Evolutionary conservation across 2,329 filamentous ascomycete genomes (phyloP).

Genomic region (Talaromyces albobiverticillius): DNA sequence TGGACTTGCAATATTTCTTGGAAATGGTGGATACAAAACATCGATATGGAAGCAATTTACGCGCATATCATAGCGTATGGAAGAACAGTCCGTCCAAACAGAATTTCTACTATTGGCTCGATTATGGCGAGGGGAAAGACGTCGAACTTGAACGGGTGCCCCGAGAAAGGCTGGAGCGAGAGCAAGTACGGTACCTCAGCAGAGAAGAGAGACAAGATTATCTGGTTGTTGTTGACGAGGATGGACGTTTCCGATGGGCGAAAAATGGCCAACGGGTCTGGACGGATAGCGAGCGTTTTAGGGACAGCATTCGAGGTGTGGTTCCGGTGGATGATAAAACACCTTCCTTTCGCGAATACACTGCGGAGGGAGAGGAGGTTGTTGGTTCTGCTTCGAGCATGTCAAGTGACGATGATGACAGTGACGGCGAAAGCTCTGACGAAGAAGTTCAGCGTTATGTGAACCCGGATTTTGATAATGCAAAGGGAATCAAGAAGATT

Average conservation of each 20-base stretch:
- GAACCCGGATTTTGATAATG: slow-evolving; percentile 60
- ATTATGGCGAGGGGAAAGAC: slow-evolving; percentile 70
- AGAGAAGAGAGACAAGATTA: slow-evolving; percentile 80
- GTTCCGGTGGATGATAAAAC: slow-evolving; percentile 61
- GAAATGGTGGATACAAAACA: slow-evolving; percentile 71
- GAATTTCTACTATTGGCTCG: slow-evolving; percentile 94
- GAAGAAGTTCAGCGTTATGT: slow-evolving; percentile 64
- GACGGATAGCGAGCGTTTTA: slow-evolving; percentile 66
- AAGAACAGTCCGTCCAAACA: slow-evolving; percentile 71
- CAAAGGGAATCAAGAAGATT: slow-evolving; percentile 59
- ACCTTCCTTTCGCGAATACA: slow-evolving; percentile 49
- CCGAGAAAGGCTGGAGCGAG: slow-evolving; percentile 69
- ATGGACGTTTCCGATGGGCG: slow-evolving; percentile 79
- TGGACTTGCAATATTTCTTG: slow-evolving; percentile 81
- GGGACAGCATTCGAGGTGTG: slow-evolving; percentile 75
- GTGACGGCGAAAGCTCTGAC: slow-evolving; percentile 42
- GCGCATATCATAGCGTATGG: slow-evolving; percentile 82
- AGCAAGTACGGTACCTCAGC: slow-evolving; percentile 79
- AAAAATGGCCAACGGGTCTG: slow-evolving; percentile 77
- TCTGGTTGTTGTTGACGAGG: slow-evolving; percentile 69
- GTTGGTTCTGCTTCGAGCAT: slow-evolving; percentile 25
- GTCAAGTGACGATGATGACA: slow-evolving; percentile 17
- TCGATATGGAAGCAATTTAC: slow-evolving; percentile 78
- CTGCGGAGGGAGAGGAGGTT: slow-evolving; percentile 22
- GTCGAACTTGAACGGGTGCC: slow-evolving; percentile 71